Evolutionary conservation across 805 yeast species (phyloP), one percentile per base, ranked within the genome.

Genomic region (Candida lessepsii): DNA sequence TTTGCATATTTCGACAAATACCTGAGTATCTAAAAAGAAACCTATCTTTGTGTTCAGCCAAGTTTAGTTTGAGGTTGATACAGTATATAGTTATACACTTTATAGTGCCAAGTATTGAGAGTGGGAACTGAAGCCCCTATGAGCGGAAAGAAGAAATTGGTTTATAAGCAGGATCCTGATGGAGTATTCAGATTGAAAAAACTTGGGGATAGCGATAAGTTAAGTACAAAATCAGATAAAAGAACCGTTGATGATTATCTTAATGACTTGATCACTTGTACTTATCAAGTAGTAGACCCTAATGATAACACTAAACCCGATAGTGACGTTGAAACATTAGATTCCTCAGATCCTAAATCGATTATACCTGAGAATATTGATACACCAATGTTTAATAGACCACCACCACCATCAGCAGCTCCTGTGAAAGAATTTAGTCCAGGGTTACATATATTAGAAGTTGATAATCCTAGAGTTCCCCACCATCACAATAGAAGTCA

Each of bases 131-230:
- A n/a, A n/a, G 23, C 9, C 10, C 10, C 30, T 18, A 33, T 35
- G 23, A 42, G 51, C 7, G 45, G 47, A 9, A 59, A 57, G 47
- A 57, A 57, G 42, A 64, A 60, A 41, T 41, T 64, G 15, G 60
- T 63, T 9, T 65, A 65, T 44, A 56, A 57, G 40, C 67, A 63
- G 45, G 69, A 60, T 41, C 59, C 67, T 5, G 71, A 65, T 46
- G 71, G 71, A 3, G 67, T 64, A 11, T 65, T 61, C 41, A 51
- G 70, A 11, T 48, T 64, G 29, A 61, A 61, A 42, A 58, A 58
- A 37, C 54, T 52, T n/a, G 54, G 47, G 5, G 49, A 44, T 10
- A 31, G 39, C n/a, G 48, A 48, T 23, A 36, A 37, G 19, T 24
- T 43, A 9, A 41, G 45, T 16, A 45, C 47, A 6, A 45, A 45